Evolutionary conservation across 2,329 filamentous ascomycete genomes (phyloP).

Genomic region (Akanthomyces muscarius): DNA sequence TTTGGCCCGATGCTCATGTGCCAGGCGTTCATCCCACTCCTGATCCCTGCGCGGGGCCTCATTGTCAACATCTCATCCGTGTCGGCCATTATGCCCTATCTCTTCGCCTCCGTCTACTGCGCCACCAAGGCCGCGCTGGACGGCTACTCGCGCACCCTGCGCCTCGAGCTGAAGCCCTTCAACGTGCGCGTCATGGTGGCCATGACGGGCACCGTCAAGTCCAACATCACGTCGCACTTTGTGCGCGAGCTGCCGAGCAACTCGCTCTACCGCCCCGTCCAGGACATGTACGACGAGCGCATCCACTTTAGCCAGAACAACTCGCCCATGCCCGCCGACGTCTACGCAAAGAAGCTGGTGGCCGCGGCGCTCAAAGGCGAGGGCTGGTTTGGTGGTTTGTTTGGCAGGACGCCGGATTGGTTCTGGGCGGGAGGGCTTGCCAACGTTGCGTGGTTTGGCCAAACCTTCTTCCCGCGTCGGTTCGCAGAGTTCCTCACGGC

Average conservation of each 20-base stretch:
- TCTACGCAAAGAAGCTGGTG: constrained; percentile 43
- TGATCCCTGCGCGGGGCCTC: constrained; percentile 48
- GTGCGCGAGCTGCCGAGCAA: constrained; percentile 39
- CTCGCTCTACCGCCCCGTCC: constrained; percentile 46
- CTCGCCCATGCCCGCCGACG: constrained; percentile 39
- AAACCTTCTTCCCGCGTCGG: constrained; percentile 24
- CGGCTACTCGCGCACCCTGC: constrained; percentile 50
- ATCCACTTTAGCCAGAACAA: constrained; percentile 47
- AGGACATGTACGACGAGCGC: constrained; percentile 43
- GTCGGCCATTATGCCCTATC: constrained; percentile 47
- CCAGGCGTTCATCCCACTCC: constrained; percentile 45
- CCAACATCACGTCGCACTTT: constrained; percentile 44
- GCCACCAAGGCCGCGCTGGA: constrained; percentile 52
- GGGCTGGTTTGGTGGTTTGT: constrained; percentile 25
- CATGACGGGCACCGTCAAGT: constrained; percentile 51
- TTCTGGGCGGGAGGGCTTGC: constrained; percentile 15
- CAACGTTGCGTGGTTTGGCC: constrained; percentile 4
- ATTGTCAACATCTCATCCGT: constrained; percentile 55
- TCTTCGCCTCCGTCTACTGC: constrained; percentile 51
- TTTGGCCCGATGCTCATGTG: constrained; percentile 55
- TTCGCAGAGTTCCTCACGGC: constrained; percentile 28
- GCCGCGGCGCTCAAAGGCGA: constrained; percentile 39
- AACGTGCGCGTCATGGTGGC: constrained; percentile 55
- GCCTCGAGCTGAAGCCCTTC: constrained; percentile 51
- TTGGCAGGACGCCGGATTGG: constrained; percentile 24